These are phyloP conservation scores for Astragalus glycyphyllos DNA, from an alignment of 306 rosid species.

Conservation along the genomic window DNA sequence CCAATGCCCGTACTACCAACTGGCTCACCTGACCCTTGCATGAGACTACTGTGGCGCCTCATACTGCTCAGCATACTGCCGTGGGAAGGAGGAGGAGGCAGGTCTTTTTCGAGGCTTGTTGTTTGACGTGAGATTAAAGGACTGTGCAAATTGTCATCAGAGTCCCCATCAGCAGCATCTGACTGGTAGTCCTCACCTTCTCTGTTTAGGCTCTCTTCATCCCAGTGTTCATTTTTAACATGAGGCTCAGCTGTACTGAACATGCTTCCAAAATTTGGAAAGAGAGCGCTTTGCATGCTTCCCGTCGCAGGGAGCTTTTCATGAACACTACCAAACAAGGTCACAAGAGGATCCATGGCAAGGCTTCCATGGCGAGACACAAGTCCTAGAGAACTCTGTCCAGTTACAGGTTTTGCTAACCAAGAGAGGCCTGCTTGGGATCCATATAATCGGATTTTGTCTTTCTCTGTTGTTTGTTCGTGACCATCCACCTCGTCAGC, in stretches of 20 bases:
- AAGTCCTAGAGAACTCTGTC: constrained; percentile 75
- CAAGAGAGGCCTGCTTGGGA: constrained; percentile 85
- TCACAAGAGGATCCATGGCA: constrained; percentile 81
- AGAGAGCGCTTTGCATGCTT: constrained; percentile 66
- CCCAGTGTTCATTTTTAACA: constrained; percentile 67
- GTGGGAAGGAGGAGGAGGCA: constrained; percentile 72
- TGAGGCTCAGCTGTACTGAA: constrained; percentile 75
- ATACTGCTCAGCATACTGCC: constrained; percentile 74
- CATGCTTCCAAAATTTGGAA: constrained; percentile 88
- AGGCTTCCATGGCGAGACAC: constrained; percentile 94
- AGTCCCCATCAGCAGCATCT: constrained; percentile 69
- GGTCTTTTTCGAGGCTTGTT: constrained; percentile 80
- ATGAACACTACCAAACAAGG: constrained; percentile 78
- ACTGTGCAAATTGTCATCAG: constrained; percentile 85
- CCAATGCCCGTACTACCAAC: constrained; percentile 84
- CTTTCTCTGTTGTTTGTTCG: constrained; percentile 59
- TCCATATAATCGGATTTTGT: constrained; percentile 78
- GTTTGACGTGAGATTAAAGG: constrained; percentile 90
- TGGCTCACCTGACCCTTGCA: constrained; percentile 77
- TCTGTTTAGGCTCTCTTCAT: constrained; percentile 82
- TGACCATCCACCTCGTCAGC: constrained; percentile 65
- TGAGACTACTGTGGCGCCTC: constrained; percentile 81
- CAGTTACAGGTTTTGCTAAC: constrained; percentile 83
- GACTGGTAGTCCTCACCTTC: constrained; percentile 71
- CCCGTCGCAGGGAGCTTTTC: constrained; percentile 74